phyloP scores from a whole-genome alignment of 1,139 yeast species.

The Pichia sp. region DNA sequence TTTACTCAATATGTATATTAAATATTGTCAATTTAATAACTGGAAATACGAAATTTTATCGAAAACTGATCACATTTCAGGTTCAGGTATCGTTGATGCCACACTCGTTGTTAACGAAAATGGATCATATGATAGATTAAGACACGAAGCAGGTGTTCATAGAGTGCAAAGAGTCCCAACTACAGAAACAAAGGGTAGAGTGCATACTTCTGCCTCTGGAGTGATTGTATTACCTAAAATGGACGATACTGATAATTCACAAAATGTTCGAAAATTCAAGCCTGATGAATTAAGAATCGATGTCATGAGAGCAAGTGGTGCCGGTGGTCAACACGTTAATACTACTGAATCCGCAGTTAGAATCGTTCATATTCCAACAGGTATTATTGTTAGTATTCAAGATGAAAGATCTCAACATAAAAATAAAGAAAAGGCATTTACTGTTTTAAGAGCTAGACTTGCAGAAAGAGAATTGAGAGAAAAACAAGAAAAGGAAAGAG shows the following conservation, averaged over 20 bases:
- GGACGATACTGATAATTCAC: constrained; percentile 48
- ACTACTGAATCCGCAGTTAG: constrained; percentile 98
- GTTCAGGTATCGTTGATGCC: constrained; percentile 74
- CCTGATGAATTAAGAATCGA: constrained; percentile 91
- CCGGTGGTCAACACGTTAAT: constrained; percentile 99
- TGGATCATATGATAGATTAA: constrained; percentile 70
- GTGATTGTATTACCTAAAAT: constrained; percentile 91
- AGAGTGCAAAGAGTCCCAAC: constrained; percentile 93
- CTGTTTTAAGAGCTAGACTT: constrained; percentile 74
- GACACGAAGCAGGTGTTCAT: constrained; percentile 95
- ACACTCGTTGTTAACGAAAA: constrained; percentile 71
- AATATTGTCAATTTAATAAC: constrained; percentile 58
- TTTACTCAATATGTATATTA: constrained; percentile 75
- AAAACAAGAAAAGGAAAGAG: constrained; percentile 62
- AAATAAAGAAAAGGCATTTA: constrained; percentile 93
- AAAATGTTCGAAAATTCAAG: constrained; percentile 66
- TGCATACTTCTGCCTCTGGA: constrained; percentile 95
- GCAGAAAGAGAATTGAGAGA: constrained; percentile 78
- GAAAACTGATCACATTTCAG: constrained; percentile 50
- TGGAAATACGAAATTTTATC: constrained; percentile 72
- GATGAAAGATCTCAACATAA: constrained; percentile 95
- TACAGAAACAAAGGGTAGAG: constrained; percentile 91
- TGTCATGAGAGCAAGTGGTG: constrained; percentile 95
- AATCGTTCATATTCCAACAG: constrained; percentile 88
- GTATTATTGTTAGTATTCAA: constrained; percentile 86